Conservation (phyloP, 371 early-diverging fungal genomes). For the Mucor racemosus region DNA sequence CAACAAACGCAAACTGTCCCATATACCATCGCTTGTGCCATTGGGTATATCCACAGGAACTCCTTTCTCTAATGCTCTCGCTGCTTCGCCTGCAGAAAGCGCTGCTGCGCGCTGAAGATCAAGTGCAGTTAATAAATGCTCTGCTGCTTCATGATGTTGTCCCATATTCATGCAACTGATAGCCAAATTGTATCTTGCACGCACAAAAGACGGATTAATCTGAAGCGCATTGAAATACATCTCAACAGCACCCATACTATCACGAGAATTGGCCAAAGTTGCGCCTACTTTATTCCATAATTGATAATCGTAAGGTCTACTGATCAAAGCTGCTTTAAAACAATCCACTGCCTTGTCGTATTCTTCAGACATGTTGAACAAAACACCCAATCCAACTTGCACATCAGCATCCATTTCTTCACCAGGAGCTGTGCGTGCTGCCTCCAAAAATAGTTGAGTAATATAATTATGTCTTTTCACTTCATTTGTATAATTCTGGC, state of each 20-base stretch:
- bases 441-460: slow-evolving; percentile 79
- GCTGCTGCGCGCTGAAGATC: slow-evolving; percentile 76
- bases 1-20: slow-evolving; percentile 88
- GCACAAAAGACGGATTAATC: slow-evolving; percentile 92
- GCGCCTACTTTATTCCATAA: slow-evolving; percentile 98
- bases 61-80: neutral
- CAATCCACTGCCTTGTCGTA: slow-evolving; percentile 96
- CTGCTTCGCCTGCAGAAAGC: slow-evolving; percentile 22
- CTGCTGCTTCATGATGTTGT: slow-evolving; percentile 89
- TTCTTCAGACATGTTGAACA: slow-evolving; percentile 90
- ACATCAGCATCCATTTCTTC: slow-evolving; percentile 88
- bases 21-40: slow-evolving; percentile 76
- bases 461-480: slow-evolving; percentile 40
- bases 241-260: slow-evolving; percentile 81
- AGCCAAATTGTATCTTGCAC: slow-evolving; percentile 95
- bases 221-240: slow-evolving; percentile 93
- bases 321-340: slow-evolving; percentile 90
- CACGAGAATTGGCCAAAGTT: slow-evolving; percentile 88
- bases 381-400: slow-evolving; percentile 91
- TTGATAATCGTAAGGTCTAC: slow-evolving; percentile 89
- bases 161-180: slow-evolving; percentile 91
- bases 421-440: slow-evolving; percentile 73
- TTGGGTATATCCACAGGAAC: slow-evolving; percentile 35
- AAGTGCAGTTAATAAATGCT: slow-evolving; percentile 87
- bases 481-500: slow-evolving; percentile 24